Base-by-base conservation (phyloP, 1,139 yeast species). In the Keqinozyma sinolaborantium region DNA sequence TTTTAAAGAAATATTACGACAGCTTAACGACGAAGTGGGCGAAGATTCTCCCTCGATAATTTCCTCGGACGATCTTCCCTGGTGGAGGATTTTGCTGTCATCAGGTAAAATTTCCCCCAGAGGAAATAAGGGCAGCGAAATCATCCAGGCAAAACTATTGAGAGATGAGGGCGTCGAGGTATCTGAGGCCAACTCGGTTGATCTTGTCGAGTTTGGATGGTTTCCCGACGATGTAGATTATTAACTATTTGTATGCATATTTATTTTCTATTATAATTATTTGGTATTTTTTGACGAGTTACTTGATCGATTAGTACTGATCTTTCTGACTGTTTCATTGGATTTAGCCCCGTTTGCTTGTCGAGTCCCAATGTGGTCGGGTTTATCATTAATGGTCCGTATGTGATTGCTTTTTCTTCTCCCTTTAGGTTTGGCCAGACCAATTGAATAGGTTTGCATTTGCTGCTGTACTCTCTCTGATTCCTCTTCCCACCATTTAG, bases 401-500 rank as follows among this genome's bases (percentile, higher is more conserved):
- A 28, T 28, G 32, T 18, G 14, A 7, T 25, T 32, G 29, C 30
- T 23, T 25, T 25, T 18, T 25, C 16, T 30, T 19, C 29, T 28
- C 29, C 28, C 32, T 30, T 23, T 28, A 18, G 26, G 26, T 23
- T 25, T 29, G 5, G 26, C 25, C 10, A 25, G 29, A 11, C 5
- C 21, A 20, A 19, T 18, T 7, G 21, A 7, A 10, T 25, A 27
- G 21, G 44, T 32, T 27, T 51, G 57, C 62, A 70, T 57, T 43
- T 65, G 73, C 31, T 51, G 53, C 49, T 82, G 88, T 6, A 79
- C 83, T 30, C 73, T 60, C 14, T 63, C 63, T 24, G 83, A 67
- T 48, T 85, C 95, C 42, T 75, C 78, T 30, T 73, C 82, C 90
- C 94, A 85, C 95, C 95, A 85, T 39, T 60, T 67, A 13, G 79